A percentile compares a stretch with the other conserved stretches of the same genome.
These are phyloP conservation scores for Discostella pseudostelligera DNA, from an alignment of 108 stramenopile species.

Conservation along the genomic window DNA sequence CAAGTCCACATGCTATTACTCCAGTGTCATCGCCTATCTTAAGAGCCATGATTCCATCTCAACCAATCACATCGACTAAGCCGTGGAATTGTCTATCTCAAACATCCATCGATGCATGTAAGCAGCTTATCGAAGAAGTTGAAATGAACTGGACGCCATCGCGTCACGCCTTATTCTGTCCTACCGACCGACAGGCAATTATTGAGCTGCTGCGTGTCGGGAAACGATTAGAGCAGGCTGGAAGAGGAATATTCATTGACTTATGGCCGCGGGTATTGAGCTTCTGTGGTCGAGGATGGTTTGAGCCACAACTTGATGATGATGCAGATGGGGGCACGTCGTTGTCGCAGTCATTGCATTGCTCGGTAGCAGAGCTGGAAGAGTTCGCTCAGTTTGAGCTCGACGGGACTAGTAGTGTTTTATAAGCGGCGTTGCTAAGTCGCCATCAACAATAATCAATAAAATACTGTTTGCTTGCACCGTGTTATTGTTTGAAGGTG, in stretches of 20 bases:
- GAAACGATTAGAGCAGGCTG: conserved; percentile 75
- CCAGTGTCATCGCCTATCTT: conserved; percentile 83
- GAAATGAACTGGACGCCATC: conserved; percentile 80
- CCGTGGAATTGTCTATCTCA: conserved; percentile 91
- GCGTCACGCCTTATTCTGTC: conserved; percentile 72
- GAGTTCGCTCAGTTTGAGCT: conserved; percentile 45
- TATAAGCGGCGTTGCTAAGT: too few species aligned
- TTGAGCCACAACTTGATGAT: conserved; percentile 54
- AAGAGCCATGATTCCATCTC: conserved; percentile 74
- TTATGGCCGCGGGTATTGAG: conserved; percentile 75
- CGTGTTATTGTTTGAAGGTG: too few species aligned
- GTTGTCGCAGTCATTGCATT: conserved; percentile 12
- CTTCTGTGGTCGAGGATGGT: conserved; percentile 89
- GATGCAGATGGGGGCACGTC: conserved; percentile 1
- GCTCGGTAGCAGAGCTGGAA: conserved; percentile 25
- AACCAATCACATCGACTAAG: conserved; percentile 77
- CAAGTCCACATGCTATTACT: conserved; percentile 32
- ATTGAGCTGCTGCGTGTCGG: conserved; percentile 77
- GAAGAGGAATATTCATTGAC: conserved; percentile 70
- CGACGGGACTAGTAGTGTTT: conserved; percentile 22
- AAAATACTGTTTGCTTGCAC: too few species aligned
- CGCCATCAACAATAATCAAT: too few species aligned
- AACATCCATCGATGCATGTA: conserved; percentile 77
- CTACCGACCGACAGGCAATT: conserved; percentile 71
- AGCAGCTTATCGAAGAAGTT: conserved; percentile 64